phyloP scores from a whole-genome alignment of 2,329 filamentous ascomycete genomes.

The Pseudocercospora macadamiae region DNA sequence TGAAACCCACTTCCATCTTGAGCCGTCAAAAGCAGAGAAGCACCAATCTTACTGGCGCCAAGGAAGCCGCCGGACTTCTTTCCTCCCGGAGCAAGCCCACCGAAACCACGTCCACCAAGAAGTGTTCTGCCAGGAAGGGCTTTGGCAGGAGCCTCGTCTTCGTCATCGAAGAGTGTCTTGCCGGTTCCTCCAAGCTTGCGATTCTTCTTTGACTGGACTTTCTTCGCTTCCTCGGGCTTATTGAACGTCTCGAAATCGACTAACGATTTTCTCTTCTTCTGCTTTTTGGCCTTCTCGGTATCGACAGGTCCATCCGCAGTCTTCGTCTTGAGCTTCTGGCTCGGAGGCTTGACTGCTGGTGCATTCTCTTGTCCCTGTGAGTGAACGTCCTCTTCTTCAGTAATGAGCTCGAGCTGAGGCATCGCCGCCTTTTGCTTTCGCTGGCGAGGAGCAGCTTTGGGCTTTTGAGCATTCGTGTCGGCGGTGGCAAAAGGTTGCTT shows the following conservation, averaged over 20 bases:
- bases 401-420: conserved; percentile 47
- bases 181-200: conserved; percentile 42
- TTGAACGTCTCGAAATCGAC: conserved; percentile 47
- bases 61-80: conserved; percentile 34
- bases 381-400: conserved; percentile 46
- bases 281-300: conserved; percentile 42
- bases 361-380: conserved; percentile 43
- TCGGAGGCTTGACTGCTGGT: conserved; percentile 29
- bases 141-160: conserved; percentile 31
- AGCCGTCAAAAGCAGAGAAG: conserved; percentile 34
- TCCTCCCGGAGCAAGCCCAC: conserved; percentile 33
- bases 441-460: conserved; percentile 41
- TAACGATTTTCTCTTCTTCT: conserved; percentile 49
- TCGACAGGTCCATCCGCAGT: conserved; percentile 43
- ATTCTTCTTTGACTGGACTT: conserved; percentile 40
- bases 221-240: conserved; percentile 35
- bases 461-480: conserved; percentile 46
- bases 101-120: conserved; percentile 37
- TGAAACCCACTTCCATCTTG: conserved; percentile 41
- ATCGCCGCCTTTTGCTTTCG: conserved; percentile 42
- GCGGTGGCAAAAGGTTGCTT: conserved; percentile 49
- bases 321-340: conserved; percentile 45
- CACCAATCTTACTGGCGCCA: conserved; percentile 31
- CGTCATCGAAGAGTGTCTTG: conserved; percentile 45
- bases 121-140: conserved; percentile 32